Percentiles rank a stretch among this genome's conserved stretches.
phyloP scores from a whole-genome alignment of 371 early-diverging fungal species.

The Zychaea mexicana region DNA sequence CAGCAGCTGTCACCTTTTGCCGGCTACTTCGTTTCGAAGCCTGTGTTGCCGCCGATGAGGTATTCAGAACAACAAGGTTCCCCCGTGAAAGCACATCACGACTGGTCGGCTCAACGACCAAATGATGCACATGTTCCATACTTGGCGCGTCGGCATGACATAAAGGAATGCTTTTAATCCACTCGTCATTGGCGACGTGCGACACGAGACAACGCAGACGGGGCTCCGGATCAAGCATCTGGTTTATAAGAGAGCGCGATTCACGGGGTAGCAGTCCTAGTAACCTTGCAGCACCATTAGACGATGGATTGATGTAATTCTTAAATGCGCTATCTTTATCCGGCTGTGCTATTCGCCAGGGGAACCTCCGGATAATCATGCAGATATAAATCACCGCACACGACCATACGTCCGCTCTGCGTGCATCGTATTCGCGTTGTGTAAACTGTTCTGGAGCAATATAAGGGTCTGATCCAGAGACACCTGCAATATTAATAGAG shows the following conservation, averaged over 20 bases:
- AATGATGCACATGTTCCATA: constrained; percentile 44
- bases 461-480: constrained; percentile 63
- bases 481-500: constrained; percentile 24
- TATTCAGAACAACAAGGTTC: constrained; percentile 26
- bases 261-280: constrained; percentile 50
- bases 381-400: constrained; percentile 72
- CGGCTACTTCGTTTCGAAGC: neutral
- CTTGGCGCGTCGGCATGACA: constrained; percentile 44
- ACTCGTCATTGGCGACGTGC: constrained; percentile 50
- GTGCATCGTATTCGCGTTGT: constrained; percentile 56
- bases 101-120: constrained; percentile 26
- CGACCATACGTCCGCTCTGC: constrained; percentile 72
- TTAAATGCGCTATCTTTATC: constrained; percentile 48
- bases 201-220: constrained; percentile 41
- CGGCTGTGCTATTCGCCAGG: constrained; percentile 60
- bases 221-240: constrained; percentile 58
- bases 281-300: constrained; percentile 41
- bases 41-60: neutral
- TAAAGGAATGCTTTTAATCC: constrained; percentile 54
- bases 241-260: constrained; percentile 36
- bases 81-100: constrained; percentile 26
- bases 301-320: constrained; percentile 33
- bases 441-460: constrained; percentile 62
- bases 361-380: constrained; percentile 68
- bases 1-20: neutral